These are phyloP conservation scores for Aspergillus niger DNA, from an alignment of 2,329 filamentous ascomycete genomes.

Conservation along the genomic window DNA sequence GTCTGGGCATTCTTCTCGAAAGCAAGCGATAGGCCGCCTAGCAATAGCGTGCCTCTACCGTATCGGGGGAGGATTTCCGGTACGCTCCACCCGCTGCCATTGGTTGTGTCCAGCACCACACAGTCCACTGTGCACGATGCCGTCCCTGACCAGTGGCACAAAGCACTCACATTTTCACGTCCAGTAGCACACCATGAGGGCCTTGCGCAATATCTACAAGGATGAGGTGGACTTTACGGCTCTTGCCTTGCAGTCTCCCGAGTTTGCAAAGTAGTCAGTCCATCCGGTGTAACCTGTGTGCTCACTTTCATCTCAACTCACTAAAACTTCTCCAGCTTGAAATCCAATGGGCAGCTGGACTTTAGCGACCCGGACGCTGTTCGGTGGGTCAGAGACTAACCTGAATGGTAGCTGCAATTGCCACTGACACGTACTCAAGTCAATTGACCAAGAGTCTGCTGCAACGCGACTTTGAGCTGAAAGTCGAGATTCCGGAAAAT, in stretches of 20 bases:
- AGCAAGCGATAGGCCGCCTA: not conserved
- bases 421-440: conserved; percentile 43
- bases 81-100: conserved; percentile 5
- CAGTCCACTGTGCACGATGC: not conserved
- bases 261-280: conserved; percentile 61
- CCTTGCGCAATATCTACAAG: conserved; percentile 54
- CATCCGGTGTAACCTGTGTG: conserved; percentile 39
- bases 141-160: conserved; percentile 5
- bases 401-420: conserved; percentile 13
- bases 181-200: conserved; percentile 31
- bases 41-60: not conserved
- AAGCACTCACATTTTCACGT: not conserved
- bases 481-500: conserved; percentile 71
- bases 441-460: conserved; percentile 77
- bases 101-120: not conserved
- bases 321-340: conserved; percentile 44
- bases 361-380: conserved; percentile 78
- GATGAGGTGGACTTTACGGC: conserved; percentile 63
- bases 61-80: conserved; percentile 1
- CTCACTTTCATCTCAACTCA: conserved; percentile 21
- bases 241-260: conserved; percentile 60
- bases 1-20: not conserved
- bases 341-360: conserved; percentile 65
- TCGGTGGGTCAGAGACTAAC: conserved; percentile 53
- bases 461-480: conserved; percentile 71